Evolutionary conservation across 2,329 filamentous ascomycete genomes (phyloP), one percentile per base, ranked within the genome.

Genomic region (Fusarium nelsonii): DNA sequence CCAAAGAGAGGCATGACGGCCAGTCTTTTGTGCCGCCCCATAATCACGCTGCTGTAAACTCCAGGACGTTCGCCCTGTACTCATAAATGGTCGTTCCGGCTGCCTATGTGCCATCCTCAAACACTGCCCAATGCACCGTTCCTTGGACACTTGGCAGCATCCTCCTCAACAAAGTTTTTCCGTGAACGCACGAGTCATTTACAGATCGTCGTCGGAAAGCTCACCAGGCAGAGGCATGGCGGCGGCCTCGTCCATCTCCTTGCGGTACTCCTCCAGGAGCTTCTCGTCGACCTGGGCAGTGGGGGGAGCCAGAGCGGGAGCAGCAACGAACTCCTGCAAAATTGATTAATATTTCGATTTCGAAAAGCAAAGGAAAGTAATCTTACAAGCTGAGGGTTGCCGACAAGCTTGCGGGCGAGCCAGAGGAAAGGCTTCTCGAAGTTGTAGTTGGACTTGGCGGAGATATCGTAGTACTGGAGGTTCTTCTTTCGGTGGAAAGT

Each of bases 401-500:
- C 96, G 76, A 97, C 94, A 63, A 99, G 91, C 91, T 99, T 99
- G 83, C 96, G 91, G 76, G 94, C 95, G 77, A 99, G 91, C 96
- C 96, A 98, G 77, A 98, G 91, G 93, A 99, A 98, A 71, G 95
- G 95, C 90, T 98, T 99, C 91, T 98, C 95, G 84, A 98, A 98
- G 91, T 98, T 98, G 87, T 99, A 98, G 89, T 98, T 98, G 80
- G 94, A 97, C 88, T 98, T 99, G 84, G 96, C 96, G 41, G 94
- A 97, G 82, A 98, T 98, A 78, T 98, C 96, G 89, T 99, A 99
- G 90, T 98, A 99, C 86, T 99, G 96, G 54, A 99, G 91, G 86
- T 98, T 99, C 91, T 99, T 99, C 93, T 99, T 99, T 85, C 96
- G 93, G 90, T 99, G 96, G 92, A 99, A 99, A 74, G 96, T 99